Base-by-base conservation (phyloP, 805 yeast genomes). In the Teunomyces barrocoloradensis region DNA sequence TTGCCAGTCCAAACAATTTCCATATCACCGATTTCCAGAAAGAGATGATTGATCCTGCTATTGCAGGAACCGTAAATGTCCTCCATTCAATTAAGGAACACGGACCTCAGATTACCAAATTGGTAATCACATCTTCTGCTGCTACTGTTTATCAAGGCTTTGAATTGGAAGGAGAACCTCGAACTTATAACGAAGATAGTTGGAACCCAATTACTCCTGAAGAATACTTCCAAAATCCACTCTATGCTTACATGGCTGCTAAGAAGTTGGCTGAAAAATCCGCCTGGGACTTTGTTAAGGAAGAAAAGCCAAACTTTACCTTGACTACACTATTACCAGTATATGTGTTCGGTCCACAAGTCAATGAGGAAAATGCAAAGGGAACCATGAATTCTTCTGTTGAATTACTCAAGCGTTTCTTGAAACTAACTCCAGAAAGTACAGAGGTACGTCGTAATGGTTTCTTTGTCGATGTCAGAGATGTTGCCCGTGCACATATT, bases 311-410 rank as follows among this genome's bases (percentile, higher is more conserved):
- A 44, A 59, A 61, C 46, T 74, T 81, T 60, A 66, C 68, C 32
- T 56, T 80, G 43, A 65, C 75, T 34, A 69, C 78, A 1, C 72
- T 82, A 13, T 78, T 78, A 52, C 86, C 87, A 7, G 74, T 76
- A 15, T 79, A 66, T 58, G 84, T 81, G 0, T 74, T 79, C 53
- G 87, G 87, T 3, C 87, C 87, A 4, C 82, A 81, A 55, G 72
- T 69, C 17, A 76, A 53, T 47, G 65, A 52, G 42, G 42, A 53
- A 13, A 55, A 58, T 39, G 68, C 68, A 47, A 66, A 68, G 43
- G 73, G 58, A 15, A 15, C 2, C 17, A 15, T 15, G 52, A 58
- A 28, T 62, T 64, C 65, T 36, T 62, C 74, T 23, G 52, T 64
- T 53, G 75, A 64, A 51, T 28, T 78, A 49, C 74, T 80, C 18